A percentile compares a stretch with the other conserved stretches of the same genome.
Evolutionary conservation across 2,329 filamentous ascomycete species (phyloP).

Genomic region (Pestalotiopsis fici): DNA sequence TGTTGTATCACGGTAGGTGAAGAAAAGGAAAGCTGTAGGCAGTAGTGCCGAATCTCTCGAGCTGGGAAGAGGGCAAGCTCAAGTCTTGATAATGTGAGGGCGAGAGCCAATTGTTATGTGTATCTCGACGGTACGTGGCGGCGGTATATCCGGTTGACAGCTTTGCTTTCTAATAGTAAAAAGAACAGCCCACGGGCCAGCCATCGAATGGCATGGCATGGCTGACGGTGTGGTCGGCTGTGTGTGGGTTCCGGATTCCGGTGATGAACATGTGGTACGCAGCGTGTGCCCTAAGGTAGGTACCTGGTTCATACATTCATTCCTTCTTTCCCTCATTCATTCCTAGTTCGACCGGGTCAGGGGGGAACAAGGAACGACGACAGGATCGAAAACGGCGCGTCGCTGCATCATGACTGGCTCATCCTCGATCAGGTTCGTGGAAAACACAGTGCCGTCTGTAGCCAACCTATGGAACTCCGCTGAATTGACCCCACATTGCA

Average conservation of each 20-base stretch:
- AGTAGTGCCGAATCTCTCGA: neutral
- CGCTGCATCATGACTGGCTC: neutral
- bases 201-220: neutral
- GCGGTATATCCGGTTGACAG: neutral
- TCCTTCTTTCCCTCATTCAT: neutral
- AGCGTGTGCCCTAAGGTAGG: neutral
- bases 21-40: neutral
- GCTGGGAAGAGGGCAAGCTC: neutral
- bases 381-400: neutral
- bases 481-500: neutral
- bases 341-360: neutral
- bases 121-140: neutral
- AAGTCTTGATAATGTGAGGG: neutral
- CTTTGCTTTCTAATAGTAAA: neutral
- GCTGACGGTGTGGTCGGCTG: neutral
- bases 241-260: conserved; percentile 6
- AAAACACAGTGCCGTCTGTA: neutral
- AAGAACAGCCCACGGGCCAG: neutral
- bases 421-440: neutral
- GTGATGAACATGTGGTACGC: neutral
- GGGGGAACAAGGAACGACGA: neutral
- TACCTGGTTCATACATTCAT: neutral
- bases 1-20: neutral
- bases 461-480: neutral
- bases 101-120: neutral